Percentiles rank a stretch among this genome's conserved stretches.
Conservation (phyloP, 2,329 filamentous ascomycete species). For the Grosmannia serpens region DNA sequence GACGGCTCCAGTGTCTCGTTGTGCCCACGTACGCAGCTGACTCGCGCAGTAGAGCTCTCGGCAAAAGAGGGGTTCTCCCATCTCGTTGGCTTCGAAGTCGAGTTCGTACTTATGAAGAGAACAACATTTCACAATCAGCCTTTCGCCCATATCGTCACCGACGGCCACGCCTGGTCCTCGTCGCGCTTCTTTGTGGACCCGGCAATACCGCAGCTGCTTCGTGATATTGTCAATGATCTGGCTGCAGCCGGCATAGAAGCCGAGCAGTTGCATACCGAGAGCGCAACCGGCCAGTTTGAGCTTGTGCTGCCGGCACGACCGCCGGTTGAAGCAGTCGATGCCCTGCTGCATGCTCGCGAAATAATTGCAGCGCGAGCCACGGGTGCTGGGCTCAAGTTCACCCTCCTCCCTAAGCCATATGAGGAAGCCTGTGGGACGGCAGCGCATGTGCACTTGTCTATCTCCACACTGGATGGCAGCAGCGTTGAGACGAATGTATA, state of each 20-base stretch:
- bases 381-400: constrained; percentile 51
- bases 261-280: constrained; percentile 66
- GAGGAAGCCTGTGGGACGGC: constrained; percentile 47
- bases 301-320: constrained; percentile 54
- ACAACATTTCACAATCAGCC: background rate
- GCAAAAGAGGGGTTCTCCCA: constrained; percentile 43
- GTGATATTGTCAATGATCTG: constrained; percentile 53
- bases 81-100: constrained; percentile 69
- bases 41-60: constrained; percentile 40
- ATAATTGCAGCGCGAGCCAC: constrained; percentile 55
- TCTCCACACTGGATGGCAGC: constrained; percentile 33
- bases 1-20: constrained; percentile 36
- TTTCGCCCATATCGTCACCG: constrained; percentile 31
- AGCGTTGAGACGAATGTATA: constrained; percentile 25
- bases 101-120: constrained; percentile 58
- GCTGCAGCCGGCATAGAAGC: constrained; percentile 51
- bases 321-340: constrained; percentile 59
- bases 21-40: constrained; percentile 57
- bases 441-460: constrained; percentile 58
- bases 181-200: constrained; percentile 51
- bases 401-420: constrained; percentile 63
- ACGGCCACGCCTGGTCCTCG: constrained; percentile 61
- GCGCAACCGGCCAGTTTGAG: constrained; percentile 64
- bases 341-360: constrained; percentile 58
- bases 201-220: constrained; percentile 43